Conservation (phyloP, 2,329 filamentous ascomycete species). For the Aspergillus candidus region DNA sequence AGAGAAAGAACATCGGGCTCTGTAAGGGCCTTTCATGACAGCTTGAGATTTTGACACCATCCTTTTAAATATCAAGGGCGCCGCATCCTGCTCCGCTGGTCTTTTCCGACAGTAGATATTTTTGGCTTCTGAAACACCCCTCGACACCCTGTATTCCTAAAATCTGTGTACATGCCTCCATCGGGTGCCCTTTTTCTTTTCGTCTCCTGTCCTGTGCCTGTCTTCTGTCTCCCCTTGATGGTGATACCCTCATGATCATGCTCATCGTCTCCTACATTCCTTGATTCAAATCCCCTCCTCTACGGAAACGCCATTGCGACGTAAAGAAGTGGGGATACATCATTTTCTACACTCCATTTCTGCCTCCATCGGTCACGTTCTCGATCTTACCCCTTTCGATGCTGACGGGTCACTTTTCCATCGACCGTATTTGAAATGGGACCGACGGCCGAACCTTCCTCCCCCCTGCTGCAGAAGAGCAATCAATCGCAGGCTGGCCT, state of each 20-base stretch:
- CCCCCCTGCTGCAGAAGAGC: conserved; percentile 25
- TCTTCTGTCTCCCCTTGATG: too few relatives aligned
- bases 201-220: too few relatives aligned
- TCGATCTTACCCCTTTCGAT: conserved; percentile 6
- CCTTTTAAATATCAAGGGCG: conserved; percentile 14
- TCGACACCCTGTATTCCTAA: too few relatives aligned
- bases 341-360: neutral
- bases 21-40: conserved; percentile 14
- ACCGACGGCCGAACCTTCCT: conserved; percentile 13
- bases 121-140: conserved; percentile 1
- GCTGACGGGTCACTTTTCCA: conserved; percentile 4
- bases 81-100: conserved; percentile 4
- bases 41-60: conserved; percentile 9
- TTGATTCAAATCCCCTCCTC: neutral
- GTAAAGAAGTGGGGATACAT: neutral
- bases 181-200: too few relatives aligned
- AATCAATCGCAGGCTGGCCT: conserved; percentile 20
- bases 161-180: too few relatives aligned
- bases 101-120: neutral
- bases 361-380: neutral
- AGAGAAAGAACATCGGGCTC: conserved; percentile 5
- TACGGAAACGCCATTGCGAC: neutral
- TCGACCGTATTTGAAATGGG: conserved; percentile 14
- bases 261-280: conserved; percentile 1
- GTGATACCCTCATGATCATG: neutral